Evolutionary conservation across 495 filamentous ascomycete species (phyloP), one percentile per base, ranked within the genome.

Genomic region (Penicillium coffeae): DNA sequence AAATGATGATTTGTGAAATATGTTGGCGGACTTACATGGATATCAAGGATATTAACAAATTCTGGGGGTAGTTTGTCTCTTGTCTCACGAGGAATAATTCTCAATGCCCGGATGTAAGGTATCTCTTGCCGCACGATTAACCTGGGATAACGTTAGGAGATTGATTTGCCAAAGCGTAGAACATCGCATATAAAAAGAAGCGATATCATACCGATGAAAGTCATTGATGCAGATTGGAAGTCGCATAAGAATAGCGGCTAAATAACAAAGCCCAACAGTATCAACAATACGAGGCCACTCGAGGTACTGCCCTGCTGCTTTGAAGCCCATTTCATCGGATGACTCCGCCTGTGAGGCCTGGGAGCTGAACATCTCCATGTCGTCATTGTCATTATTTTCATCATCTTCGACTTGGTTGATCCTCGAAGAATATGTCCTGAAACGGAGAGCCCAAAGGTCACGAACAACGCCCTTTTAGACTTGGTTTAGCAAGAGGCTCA

Each of bases 371-470:
- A 73, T 42, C 37, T 68, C 57, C n/a, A 60, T 59, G 34, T 70
- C 60, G 16, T 63, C 63, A 22, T 63, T 59, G 12, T 58, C 54
- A 12, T 64, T 57, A 19, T 67, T 60, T 13, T 55, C 54, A 20
- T 60, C 65, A 18, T 69, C 68, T 19, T 53, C 59, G n/a, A 53
- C 44, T 21, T 58, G 58, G 38, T 65, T 66, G 32, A 73, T 69
- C 43, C 66, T 71, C 15, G 51, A 48, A 14, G 74, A 57, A 33
- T 80, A 72, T 30, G 63, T 72, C 30, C 78, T 74, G 25, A 89
- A 66, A 30, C 82, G 79, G 4, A 88, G 68, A 30, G 77, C 72
- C 86, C 86, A 89, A n/a, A 89, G 74, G 65, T 87, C 83, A 30
- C 73, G 77, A 30, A 87, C 73, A 7, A 87, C 66, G 25, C 56